phyloP scores from a whole-genome alignment of 2,329 filamentous ascomycete genomes.

The Trichoderma pleuroti region DNA sequence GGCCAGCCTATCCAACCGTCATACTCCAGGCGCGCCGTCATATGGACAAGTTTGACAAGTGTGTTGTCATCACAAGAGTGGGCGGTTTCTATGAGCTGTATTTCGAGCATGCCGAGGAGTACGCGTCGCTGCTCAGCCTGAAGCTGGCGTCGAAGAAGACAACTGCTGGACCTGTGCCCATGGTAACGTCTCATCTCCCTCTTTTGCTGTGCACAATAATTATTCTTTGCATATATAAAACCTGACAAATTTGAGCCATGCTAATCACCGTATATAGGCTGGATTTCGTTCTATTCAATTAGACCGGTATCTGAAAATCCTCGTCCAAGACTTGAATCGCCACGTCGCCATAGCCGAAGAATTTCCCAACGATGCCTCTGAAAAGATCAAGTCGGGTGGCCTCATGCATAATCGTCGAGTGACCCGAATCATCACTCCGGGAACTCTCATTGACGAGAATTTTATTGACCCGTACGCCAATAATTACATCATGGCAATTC shows the following conservation, averaged over 20 bases:
- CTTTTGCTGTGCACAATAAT: slow-evolving; percentile 20
- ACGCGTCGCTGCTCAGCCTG: slow-evolving; percentile 78
- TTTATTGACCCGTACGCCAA: slow-evolving; percentile 94
- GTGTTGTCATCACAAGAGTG: slow-evolving; percentile 85
- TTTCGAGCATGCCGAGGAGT: slow-evolving; percentile 90
- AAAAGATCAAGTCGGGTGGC: slow-evolving; percentile 70
- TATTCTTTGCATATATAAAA: background rate
- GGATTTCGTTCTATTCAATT: slow-evolving; percentile 93
- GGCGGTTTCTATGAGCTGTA: slow-evolving; percentile 98
- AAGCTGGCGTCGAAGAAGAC: slow-evolving; percentile 82
- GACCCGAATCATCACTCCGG: slow-evolving; percentile 84
- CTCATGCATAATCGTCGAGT: slow-evolving; percentile 82
- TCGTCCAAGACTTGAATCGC: slow-evolving; percentile 86
- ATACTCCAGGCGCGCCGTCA: slow-evolving; percentile 82
- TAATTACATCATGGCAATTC: slow-evolving; percentile 84
- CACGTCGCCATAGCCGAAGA: slow-evolving; percentile 95
- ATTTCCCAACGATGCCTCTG: slow-evolving; percentile 69
- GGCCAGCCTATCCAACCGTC: slow-evolving; percentile 74
- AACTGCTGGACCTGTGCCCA: slow-evolving; percentile 73
- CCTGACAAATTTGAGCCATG: background rate
- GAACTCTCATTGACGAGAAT: slow-evolving; percentile 93
- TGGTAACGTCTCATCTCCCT: slow-evolving; percentile 55
- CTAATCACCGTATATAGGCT: slow-evolving; percentile 49
- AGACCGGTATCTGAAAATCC: slow-evolving; percentile 85
- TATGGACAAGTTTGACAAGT: slow-evolving; percentile 87